Evolutionary conservation across 2,329 filamentous ascomycete genomes (phyloP), one percentile per base, ranked within the genome.

Genomic region (Colletotrichum ledebouriae): DNA sequence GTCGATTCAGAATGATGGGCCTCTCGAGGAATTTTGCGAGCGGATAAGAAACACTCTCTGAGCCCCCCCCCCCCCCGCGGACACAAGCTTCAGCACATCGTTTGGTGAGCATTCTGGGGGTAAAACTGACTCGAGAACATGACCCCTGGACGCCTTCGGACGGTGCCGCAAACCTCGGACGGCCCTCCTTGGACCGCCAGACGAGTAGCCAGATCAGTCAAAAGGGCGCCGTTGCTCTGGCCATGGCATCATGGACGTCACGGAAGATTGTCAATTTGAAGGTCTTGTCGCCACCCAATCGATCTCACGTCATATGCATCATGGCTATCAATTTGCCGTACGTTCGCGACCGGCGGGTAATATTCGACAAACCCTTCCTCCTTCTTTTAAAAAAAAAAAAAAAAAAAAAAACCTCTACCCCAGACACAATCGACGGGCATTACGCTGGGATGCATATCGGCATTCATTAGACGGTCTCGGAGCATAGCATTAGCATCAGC

Each of bases 161-260:
- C 66, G 62, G 66, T 66, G 61, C 66, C 56, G 65, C 65, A 55
- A 68, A 65, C 61, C 61, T 68, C 61, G 61, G 61, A 68, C 65
- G 65, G 61, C 46, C 57, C 62, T 60, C 65, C 65, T 44, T 56
- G 49, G 65, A 65, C 65, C 55, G 42, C 55, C 65, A 34, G 49
- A 60, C 33, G 39, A 65, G 42, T 17, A 59, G 65, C 55, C 49
- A 68, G 55, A 59, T 65, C 61, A 50, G 46, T 64, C 33, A 39
- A 55, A 17, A 52, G 37, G 50, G 47, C 47, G 61, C 61, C 65
- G 65, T 50, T 68, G 49, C 41, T 55, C 60, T 66, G 33, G 66
- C 61, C 47, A 39, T 60, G 56, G 55, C 56, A 56, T 69, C 42
- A 55, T 49, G 20, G 33, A 63, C 46, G 46, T 53, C 25, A 52